Evolutionary conservation across 345 rosid genomes (phyloP), one percentile per base, ranked within the genome.

Genomic region (Melaleuca quinquenervia): DNA sequence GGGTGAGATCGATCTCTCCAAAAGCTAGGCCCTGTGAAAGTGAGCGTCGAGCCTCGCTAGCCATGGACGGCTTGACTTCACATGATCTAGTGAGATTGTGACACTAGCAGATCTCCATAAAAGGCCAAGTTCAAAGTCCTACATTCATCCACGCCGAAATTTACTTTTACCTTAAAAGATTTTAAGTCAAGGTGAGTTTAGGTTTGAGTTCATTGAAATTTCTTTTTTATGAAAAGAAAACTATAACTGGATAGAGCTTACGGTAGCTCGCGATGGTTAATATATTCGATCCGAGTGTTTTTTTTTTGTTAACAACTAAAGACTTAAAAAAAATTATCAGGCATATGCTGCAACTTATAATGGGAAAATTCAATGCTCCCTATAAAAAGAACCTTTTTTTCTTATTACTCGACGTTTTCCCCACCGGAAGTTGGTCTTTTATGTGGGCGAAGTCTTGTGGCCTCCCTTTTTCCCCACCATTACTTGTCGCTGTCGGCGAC

Each of bases 271-370:
- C 16, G 24, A 29, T 64, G 16, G 12, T 20, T 16, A 7, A 7
- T 64, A 16, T 64, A 32, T 2, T 64, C 2, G 45, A 64, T 64
- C 0, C 32, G 8, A 36, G n/a, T n/a, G n/a, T n/a, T n/a, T 1
- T 3, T 29, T 62, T 29, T 29, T 21, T 5, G 44, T n/a, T n/a
- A n/a, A 14, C 5, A 1, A 29, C 29, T 0, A 15, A 1, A 62
- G 18, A 3, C 1, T 16, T 29, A n/a, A n/a, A n/a, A 0, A 1
- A 3, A 64, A 16, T 29, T 56, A 1, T 1, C 32, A 0, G 0
- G 3, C 0, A 0, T 7, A 32, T 1, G 20, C 16, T 16, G 0
- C 29, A 64, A 29, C 32, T 64, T 29, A 58, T 8, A 21, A 64
- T 29, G 8, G 21, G 9, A 64, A 29, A 32, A 3, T 64, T 6